These are phyloP conservation scores for Cucurbitaria berberidis DNA, from an alignment of 2,329 filamentous ascomycete species.

Conservation along the genomic window DNA sequence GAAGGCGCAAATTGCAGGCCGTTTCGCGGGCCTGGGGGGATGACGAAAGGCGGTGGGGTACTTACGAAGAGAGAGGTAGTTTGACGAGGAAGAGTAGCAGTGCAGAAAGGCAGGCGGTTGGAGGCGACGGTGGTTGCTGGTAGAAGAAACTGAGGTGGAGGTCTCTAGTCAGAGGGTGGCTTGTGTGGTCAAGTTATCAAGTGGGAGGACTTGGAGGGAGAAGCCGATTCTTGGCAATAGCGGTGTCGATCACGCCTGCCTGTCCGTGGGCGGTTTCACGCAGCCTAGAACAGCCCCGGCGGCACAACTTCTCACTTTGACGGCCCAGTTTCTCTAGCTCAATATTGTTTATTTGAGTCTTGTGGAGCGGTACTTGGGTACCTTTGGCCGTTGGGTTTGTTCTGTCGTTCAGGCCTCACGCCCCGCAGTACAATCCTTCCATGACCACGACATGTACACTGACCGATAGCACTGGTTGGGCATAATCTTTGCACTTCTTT, in stretches of 20 bases:
- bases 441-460: constrained; percentile 20
- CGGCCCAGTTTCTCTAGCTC: constrained; percentile 13
- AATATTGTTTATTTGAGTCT: background rate
- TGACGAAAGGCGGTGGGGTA: constrained; percentile 37
- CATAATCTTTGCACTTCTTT: too few species aligned
- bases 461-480: constrained; percentile 11
- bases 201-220: constrained; percentile 29
- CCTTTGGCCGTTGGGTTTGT: background rate
- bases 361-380: background rate
- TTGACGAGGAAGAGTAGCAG: constrained; percentile 10
- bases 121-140: constrained; percentile 21
- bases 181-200: constrained; percentile 33
- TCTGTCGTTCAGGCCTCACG: constrained; percentile 3
- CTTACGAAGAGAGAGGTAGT: constrained; percentile 37
- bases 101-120: constrained; percentile 18
- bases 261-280: constrained; percentile 29
- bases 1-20: constrained; percentile 37
- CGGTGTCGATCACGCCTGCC: constrained; percentile 34
- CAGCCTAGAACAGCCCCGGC: constrained; percentile 25
- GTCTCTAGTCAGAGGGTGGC: constrained; percentile 26
- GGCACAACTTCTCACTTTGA: constrained; percentile 23
- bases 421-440: constrained; percentile 26
- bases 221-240: constrained; percentile 29
- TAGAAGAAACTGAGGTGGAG: constrained; percentile 26
- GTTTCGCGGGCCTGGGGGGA: constrained; percentile 27